These are phyloP conservation scores for Chlamydomonas eustigma DNA, from an alignment of 139 green algal genomes.

Conservation along the genomic window DNA sequence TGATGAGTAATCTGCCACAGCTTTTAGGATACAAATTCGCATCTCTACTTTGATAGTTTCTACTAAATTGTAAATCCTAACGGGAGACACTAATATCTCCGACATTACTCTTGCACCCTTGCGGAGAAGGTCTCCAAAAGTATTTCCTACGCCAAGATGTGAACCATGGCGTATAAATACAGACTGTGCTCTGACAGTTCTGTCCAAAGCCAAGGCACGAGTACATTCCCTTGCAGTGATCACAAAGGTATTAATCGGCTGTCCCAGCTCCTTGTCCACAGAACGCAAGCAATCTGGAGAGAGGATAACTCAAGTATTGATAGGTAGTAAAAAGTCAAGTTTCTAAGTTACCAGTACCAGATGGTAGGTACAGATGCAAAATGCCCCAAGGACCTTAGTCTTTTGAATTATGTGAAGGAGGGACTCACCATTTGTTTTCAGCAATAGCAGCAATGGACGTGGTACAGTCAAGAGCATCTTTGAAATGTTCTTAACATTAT, in stretches of 20 bases:
- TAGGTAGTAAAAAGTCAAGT: no score
- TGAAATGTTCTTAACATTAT: constrained; percentile 71
- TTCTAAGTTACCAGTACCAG: no score
- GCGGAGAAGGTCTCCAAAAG: no score
- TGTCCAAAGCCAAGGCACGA: constrained; percentile 57
- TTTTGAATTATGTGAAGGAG: constrained; percentile 91
- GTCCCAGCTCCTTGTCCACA: constrained; percentile 58
- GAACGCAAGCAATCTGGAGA: constrained; percentile 76
- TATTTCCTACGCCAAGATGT: no score
- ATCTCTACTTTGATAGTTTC: background rate
- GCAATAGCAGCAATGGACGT: constrained; percentile 81
- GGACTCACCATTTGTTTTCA: constrained; percentile 83
- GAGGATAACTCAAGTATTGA: no score
- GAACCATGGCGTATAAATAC: no score
- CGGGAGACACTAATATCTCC: background rate
- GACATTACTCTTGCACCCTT: background rate
- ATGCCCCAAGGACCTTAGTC: constrained; percentile 88
- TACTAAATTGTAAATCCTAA: background rate
- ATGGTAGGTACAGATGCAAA: no score
- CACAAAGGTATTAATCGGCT: constrained; percentile 77
- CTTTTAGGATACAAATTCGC: background rate
- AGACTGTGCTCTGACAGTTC: no score
- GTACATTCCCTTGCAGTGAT: constrained; percentile 81
- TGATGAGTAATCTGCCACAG: background rate
- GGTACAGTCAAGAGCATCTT: constrained; percentile 78